Evolutionary conservation across 257 asterid genomes (phyloP).

Genomic region (Solanum piurae): DNA sequence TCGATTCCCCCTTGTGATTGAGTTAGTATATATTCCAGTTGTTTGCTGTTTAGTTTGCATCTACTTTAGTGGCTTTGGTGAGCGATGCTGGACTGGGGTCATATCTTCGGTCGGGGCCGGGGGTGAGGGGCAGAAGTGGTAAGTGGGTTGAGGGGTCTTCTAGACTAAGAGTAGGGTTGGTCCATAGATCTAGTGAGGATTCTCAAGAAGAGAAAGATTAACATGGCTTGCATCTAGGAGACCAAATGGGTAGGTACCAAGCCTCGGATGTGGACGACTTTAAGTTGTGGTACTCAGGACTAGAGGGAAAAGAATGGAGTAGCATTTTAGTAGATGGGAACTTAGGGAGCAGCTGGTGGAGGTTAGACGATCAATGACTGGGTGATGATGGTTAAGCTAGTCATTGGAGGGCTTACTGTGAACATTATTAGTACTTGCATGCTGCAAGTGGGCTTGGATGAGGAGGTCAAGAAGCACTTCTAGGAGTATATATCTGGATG

Average conservation of each 20-base stretch:
- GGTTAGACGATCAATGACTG: background rate
- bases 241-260: background rate
- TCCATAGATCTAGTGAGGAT: background rate
- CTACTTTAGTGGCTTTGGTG: background rate
- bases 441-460: background rate
- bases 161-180: background rate
- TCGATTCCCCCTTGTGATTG: background rate
- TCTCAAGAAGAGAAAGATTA: background rate
- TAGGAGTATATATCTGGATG: background rate
- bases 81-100: background rate
- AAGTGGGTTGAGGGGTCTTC: background rate
- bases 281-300: background rate
- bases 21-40: background rate
- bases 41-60: background rate
- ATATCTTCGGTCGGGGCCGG: background rate
- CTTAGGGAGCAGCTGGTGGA: background rate
- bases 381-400: background rate
- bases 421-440: background rate
- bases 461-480: background rate
- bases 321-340: background rate
- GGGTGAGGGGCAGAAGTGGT: background rate
- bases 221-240: background rate
- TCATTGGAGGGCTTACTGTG: background rate
- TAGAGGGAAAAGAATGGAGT: background rate
- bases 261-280: background rate